Base-by-base conservation (phyloP, 2,329 filamentous ascomycete species). In the Colletotrichum lini region DNA sequence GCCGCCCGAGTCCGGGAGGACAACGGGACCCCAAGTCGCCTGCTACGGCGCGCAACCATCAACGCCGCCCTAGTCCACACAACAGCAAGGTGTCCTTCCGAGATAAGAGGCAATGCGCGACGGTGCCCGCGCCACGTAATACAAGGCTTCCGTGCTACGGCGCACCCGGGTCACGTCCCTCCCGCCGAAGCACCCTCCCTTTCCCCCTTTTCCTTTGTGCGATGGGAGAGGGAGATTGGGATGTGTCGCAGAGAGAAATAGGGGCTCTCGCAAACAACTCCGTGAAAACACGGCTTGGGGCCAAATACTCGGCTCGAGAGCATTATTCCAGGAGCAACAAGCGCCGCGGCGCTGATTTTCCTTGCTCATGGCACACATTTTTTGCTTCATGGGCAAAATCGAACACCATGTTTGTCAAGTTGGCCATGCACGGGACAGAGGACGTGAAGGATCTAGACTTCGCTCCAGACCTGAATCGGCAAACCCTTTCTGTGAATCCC, bases 111-210 rank as follows among this genome's bases (percentile, higher is more conserved):
- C 21, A 50, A 30, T 18, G 21, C 50, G 54, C 30, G 52, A 30
- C 38, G 21, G 7, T 40, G 23, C 18, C 23, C 30, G 58, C 13
- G 3, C 26, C 10, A 53, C 53, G 5, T 30, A 0, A 3, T 35
- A 53, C 66, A 53, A 59, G 13, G 26, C 23, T 40, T 21, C 23
- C 4, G 58, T 68, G 45, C 38, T 23, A 64, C 58, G 53, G 45
- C n/a, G 40, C 58, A 63, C 30, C 16, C 21, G 26, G 26, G 64
- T 47, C 6, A 60, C 67, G 30, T n/a, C 15, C 45, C 50, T 47
- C 50, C 49, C 47, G 4, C 30, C 35, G 7, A 60, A 23, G 56
- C 30, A 30, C 53, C 52, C 30, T n/a, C 30, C 6, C 16, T 10
- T 7, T 3, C 13, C 16, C 23, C 7, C 12, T 15, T 15, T 45